These are phyloP conservation scores for Arbutus unedo DNA, from an alignment of 148 eudicot species.

Conservation along the genomic window DNA sequence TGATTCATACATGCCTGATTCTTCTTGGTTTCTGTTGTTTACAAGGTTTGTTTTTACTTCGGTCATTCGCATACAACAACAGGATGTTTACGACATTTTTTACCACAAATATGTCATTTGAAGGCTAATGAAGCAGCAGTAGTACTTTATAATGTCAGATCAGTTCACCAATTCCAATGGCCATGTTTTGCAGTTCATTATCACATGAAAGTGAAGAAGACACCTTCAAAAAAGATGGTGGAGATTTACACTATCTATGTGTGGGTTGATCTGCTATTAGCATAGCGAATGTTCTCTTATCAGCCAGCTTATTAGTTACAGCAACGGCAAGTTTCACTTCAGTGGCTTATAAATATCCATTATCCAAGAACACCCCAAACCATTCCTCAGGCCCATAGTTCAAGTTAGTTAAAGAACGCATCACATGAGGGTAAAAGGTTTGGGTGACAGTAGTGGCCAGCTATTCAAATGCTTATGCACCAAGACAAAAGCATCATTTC, in stretches of 20 bases:
- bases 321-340: not conserved
- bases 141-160: not conserved
- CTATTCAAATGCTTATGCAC: not conserved
- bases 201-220: not conserved
- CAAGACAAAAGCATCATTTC: not conserved
- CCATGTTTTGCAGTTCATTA: conserved; percentile 8
- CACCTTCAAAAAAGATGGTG: not conserved
- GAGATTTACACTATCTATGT: not conserved
- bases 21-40: not conserved
- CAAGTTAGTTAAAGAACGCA: not conserved
- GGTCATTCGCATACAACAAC: not conserved
- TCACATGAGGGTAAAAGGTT: not conserved
- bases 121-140: not conserved
- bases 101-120: not conserved
- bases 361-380: not conserved
- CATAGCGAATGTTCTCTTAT: not conserved
- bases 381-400: not conserved
- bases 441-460: not conserved
- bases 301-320: not conserved
- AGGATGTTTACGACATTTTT: not conserved
- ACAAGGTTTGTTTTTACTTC: not conserved
- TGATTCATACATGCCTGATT: not conserved
- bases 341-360: not conserved
- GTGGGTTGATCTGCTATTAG: not conserved
- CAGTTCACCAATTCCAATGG: not conserved